Conservation (phyloP, 352 stramenopile species). For the Phytophthora cajani region DNA sequence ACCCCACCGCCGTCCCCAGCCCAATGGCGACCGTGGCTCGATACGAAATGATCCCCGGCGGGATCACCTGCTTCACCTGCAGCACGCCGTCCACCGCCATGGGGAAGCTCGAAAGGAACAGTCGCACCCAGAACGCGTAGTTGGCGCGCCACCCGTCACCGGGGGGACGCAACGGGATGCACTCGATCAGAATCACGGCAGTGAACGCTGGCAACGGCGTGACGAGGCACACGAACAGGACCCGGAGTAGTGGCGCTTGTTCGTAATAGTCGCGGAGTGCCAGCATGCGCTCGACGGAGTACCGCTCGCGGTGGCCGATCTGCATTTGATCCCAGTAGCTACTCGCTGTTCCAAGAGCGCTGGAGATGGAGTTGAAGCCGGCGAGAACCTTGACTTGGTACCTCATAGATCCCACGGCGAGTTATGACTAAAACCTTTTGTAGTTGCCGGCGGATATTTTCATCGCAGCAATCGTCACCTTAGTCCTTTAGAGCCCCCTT, state of each 20-base stretch:
- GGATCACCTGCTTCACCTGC: conserved; percentile 1
- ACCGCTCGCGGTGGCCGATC: conserved; percentile 10
- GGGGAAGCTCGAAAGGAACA: conserved; percentile 20
- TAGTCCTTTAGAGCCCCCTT: background rate
- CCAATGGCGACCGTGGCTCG: background rate
- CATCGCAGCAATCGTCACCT: too few relatives aligned
- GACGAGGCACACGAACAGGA: conserved; percentile 5
- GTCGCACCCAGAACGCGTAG: conserved; percentile 30
- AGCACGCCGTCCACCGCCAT: conserved; percentile 2
- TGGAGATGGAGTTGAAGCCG: background rate
- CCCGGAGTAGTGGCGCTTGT: background rate
- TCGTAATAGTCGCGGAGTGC: conserved; percentile 16
- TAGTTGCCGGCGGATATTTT: background rate
- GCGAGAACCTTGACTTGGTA: background rate
- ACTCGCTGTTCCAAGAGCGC: background rate
- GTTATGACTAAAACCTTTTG: background rate
- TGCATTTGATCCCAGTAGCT: conserved; percentile 4
- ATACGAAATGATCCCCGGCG: conserved; percentile 1
- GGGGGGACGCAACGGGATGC: conserved; percentile 25
- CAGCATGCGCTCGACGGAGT: conserved; percentile 13
- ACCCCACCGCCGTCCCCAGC: background rate
- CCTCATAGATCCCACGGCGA: background rate
- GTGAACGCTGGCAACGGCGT: conserved; percentile 18
- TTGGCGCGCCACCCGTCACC: conserved; percentile 25
- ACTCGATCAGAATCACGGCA: conserved; percentile 21